Base-by-base conservation (phyloP, 768 basidiomycete genomes). In the Termitomyces sp. region DNA sequence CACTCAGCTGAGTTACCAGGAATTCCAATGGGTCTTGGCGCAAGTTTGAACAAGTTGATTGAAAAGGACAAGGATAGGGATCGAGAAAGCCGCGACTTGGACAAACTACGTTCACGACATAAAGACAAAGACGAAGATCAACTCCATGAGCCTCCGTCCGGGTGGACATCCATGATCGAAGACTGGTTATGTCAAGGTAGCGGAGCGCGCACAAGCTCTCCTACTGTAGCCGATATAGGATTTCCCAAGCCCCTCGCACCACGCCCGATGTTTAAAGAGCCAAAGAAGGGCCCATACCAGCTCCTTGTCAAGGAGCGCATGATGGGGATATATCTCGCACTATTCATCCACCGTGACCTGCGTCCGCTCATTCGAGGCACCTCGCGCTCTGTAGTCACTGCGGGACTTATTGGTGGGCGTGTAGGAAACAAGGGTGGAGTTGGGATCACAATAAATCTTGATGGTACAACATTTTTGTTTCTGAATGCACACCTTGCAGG, bases 361-460 rank as follows among this genome's bases (percentile, higher is more conserved):
- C 75, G 76, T 35, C 76, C 79, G 52, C 74, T 87, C 9, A 81
- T 93, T 5, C 74, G 75, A 75, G 90, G 90, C 81, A 83, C 79
- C 13, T 92, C 90, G 4, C 90, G 87, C 62, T 87, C 88, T 14
- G 84, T 85, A 20, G 95, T 98, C 1, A 88, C 94, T 1, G 83
- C 95, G 16, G 95, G 95, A 4, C 74, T 97, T 24, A 91, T 96
- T 28, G 92, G 92, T 3, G 95, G 95, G 0, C 75, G 95, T 48
- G 79, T 97, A 2, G 95, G 95, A 5, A 98, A 98, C 68, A 98
- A 98, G 68, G 84, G 95, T 1, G 92, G 89, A 16, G 91, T 95
- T 26, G 94, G 92, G n/a, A 87, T 97, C 60, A 90, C 88, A 59
- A 71, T 96, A 45, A 87, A 93, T 62, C 75, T 98, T 20, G 85